Evolutionary conservation across 768 basidiomycete species (phyloP).

Genomic region (Lactarius hengduanensis): DNA sequence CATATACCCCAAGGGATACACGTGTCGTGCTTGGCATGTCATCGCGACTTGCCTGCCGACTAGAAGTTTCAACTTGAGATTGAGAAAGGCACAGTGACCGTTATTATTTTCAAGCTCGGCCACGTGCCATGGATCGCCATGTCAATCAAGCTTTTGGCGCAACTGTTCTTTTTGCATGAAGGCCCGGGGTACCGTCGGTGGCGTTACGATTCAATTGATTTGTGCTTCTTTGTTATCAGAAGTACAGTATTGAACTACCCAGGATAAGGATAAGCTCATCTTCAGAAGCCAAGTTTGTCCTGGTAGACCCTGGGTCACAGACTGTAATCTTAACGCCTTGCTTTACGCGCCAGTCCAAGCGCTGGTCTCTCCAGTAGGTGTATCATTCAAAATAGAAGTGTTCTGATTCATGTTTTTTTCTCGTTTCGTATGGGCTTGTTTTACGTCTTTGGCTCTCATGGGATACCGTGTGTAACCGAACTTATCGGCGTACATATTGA

Average conservation of each 20-base stretch:
- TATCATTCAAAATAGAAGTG: not conserved
- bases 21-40: not conserved
- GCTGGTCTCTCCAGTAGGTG: not conserved
- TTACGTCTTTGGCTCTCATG: not conserved
- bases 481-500: not conserved
- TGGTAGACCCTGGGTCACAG: not conserved
- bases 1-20: too few relatives aligned
- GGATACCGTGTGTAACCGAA: not conserved
- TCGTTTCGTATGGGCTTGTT: not conserved
- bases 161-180: conserved; percentile 5
- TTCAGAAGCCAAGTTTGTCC: not conserved
- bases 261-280: conserved; percentile 2
- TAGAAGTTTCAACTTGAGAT: not conserved
- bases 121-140: conserved; percentile 3
- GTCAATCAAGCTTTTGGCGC: conserved; percentile 14
- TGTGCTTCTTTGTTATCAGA: conserved; percentile 9
- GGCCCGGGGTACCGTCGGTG: not conserved
- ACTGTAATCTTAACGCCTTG: not conserved
- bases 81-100: not conserved
- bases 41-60: not conserved
- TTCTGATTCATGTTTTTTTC: not conserved
- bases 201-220: not conserved
- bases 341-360: not conserved
- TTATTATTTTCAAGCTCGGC: not conserved
- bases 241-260: not conserved